Base-by-base conservation (phyloP, 495 filamentous ascomycete species). In the Xylaria curta region DNA sequence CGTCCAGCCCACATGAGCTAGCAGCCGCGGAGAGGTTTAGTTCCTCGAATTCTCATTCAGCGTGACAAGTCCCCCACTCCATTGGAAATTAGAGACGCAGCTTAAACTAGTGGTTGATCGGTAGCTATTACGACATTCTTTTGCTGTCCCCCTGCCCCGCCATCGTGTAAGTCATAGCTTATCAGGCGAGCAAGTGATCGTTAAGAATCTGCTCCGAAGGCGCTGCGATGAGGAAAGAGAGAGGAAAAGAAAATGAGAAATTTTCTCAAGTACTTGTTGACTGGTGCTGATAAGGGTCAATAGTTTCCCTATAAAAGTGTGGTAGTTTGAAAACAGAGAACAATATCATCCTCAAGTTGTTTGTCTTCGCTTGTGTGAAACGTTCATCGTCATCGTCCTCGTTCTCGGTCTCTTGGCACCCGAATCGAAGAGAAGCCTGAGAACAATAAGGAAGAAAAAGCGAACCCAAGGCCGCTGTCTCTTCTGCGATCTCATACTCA, bases 81-180 rank as follows among this genome's bases (percentile, higher is more conserved):
- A 6, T 51, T 42, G 19, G 28, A 58, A 28, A 33, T 59, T 38
- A 31, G 36, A 46, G 51, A 46, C 12, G 64, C 64, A 47, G 65
- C 21, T 38, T 24, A 47, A 47, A 51, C 24, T 28, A 47, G 1
- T 19, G 60, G 15, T 15, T 2, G 51, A 26, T 19, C 24, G 12
- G 21, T 69, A 40, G 28, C 66, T 69, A 69, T 69, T 69, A 69
- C 67, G 67, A 69, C 67, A 69, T 69, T 17, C 26, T 62, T 31
- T 61, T 58, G 51, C 36, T 59, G 7, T 8, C 10, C 66, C 38
- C 36, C 15, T 21, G 8, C n/a, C 67, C 67, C 67, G 54, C 67
- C 36, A 61, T 69, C 54, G 67, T 69, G 53, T 61, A 61, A 60
- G 67, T 69, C 2, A n/a, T 4, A 51, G 38, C 54, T 72, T 66